phyloP scores from a whole-genome alignment of 768 basidiomycete genomes.

The Punctularia strigosozonata region DNA sequence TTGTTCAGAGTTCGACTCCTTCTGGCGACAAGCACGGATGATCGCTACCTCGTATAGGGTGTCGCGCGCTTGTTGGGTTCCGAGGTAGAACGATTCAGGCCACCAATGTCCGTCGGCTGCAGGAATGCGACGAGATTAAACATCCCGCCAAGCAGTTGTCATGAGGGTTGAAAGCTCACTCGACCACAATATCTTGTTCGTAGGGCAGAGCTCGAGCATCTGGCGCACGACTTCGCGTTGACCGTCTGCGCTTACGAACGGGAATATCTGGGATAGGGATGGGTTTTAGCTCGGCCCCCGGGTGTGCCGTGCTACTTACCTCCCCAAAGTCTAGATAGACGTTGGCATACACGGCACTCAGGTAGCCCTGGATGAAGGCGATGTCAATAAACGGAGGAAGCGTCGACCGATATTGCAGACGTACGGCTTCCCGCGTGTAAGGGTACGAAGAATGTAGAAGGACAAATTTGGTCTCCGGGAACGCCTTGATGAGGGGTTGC shows the following conservation, averaged over 20 bases:
- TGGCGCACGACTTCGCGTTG: slow-evolving; percentile 50
- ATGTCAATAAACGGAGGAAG: too few relatives aligned
- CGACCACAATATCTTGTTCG: slow-evolving; percentile 75
- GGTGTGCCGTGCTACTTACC: too few relatives aligned
- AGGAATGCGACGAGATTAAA: neutral
- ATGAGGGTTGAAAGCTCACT: slow-evolving; percentile 30
- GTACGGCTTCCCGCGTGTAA: slow-evolving; percentile 65
- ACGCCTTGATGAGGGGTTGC: slow-evolving; percentile 56
- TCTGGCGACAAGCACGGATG: neutral
- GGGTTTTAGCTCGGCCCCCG: too few relatives aligned
- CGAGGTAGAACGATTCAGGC: slow-evolving; percentile 70
- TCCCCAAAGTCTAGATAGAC: slow-evolving; percentile 76
- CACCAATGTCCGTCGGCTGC: slow-evolving; percentile 60
- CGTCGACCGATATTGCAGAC: slow-evolving; percentile 17
- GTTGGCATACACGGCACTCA: slow-evolving; percentile 57
- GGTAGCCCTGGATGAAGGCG: too few relatives aligned
- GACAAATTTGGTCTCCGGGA: slow-evolving; percentile 48
- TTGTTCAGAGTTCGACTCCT: too few relatives aligned
- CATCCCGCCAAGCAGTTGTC: neutral
- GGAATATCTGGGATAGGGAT: slow-evolving; percentile 46
- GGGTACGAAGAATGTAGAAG: slow-evolving; percentile 73
- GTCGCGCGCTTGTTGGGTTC: slow-evolving; percentile 48
- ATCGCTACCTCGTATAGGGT: slow-evolving; percentile 46
- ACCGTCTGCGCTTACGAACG: slow-evolving; percentile 49
- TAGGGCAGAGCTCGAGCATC: slow-evolving; percentile 60